Percentiles rank a stretch among this genome's conserved stretches.
phyloP scores from a whole-genome alignment of 805 yeast species.

The Pichia sporocuriosa region DNA sequence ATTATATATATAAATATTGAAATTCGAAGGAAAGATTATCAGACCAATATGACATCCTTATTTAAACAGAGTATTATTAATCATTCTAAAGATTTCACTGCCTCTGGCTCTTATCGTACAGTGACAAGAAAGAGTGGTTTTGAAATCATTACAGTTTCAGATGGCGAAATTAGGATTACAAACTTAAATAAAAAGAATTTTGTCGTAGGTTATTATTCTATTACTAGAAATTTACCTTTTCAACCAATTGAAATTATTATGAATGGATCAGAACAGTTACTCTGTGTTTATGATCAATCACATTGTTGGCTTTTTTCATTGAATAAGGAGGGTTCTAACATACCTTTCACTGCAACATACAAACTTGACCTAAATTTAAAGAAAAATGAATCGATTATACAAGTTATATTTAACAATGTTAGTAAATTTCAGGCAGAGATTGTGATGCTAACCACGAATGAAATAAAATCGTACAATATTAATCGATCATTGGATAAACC shows the following conservation, averaged over 20 bases:
- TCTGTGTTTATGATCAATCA: constrained; percentile 22
- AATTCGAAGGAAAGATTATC: too few species aligned
- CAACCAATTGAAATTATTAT: constrained; percentile 21
- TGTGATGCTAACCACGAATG: constrained; percentile 34
- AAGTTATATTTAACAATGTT: constrained; percentile 39
- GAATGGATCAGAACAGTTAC: constrained; percentile 22
- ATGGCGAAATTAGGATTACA: constrained; percentile 18
- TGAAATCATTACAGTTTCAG: constrained; percentile 23
- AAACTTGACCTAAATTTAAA: constrained; percentile 10
- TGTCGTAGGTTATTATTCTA: not conserved
- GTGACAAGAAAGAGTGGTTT: constrained; percentile 22
- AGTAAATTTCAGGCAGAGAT: constrained; percentile 38
- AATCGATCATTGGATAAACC: constrained; percentile 19
- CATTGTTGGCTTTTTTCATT: constrained; percentile 18
- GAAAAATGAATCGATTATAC: constrained; percentile 26
- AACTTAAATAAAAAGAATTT: too few species aligned
- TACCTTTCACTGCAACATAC: constrained; percentile 11
- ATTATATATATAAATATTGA: too few species aligned
- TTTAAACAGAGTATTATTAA: constrained; percentile 1
- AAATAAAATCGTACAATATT: constrained; percentile 33
- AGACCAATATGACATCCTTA: constrained; percentile 2
- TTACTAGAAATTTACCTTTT: constrained; percentile 17
- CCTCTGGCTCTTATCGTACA: constrained; percentile 17
- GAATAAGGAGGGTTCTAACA: constrained; percentile 17
- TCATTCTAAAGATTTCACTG: constrained; percentile 12